These are phyloP conservation scores for Tetradesmus lagerheimii DNA, from an alignment of 139 green algal species.

Conservation along the genomic window DNA sequence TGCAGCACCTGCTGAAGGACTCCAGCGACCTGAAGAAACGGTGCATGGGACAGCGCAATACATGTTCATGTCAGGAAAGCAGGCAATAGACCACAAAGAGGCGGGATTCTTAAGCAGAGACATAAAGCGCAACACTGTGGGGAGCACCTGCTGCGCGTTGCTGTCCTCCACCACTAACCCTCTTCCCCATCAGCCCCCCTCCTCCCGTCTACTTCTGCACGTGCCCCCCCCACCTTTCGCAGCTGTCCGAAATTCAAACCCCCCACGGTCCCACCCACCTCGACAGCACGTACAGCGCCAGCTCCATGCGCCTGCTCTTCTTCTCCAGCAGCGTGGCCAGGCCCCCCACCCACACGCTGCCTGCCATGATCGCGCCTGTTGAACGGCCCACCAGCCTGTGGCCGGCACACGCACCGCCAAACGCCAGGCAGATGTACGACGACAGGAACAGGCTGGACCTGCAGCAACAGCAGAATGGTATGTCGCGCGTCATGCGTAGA, in stretches of 20 bases:
- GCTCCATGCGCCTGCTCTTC: conserved; percentile 94
- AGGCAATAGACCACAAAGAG: too few relatives aligned
- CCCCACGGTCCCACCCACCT: neutral
- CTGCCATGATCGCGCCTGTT: conserved; percentile 65
- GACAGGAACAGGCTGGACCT: conserved; percentile 90
- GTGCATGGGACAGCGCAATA: too few relatives aligned
- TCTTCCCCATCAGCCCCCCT: too few relatives aligned
- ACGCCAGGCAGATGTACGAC: conserved; percentile 85
- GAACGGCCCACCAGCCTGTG: conserved; percentile 53
- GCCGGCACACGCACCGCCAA: conserved; percentile 72
- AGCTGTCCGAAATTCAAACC: too few relatives aligned
- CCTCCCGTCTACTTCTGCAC: too few relatives aligned
- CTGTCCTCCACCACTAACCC: too few relatives aligned
- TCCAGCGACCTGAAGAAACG: conserved; percentile 66
- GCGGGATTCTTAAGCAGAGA: too few relatives aligned
- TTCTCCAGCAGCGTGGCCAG: conserved; percentile 92
- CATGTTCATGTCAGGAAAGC: neutral
- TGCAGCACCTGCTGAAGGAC: conserved; percentile 74
- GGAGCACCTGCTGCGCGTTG: too few relatives aligned
- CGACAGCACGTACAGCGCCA: conserved; percentile 88
- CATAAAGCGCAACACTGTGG: too few relatives aligned
- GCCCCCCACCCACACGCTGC: conserved; percentile 65
- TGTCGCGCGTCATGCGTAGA: too few relatives aligned
- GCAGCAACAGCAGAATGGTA: neutral
- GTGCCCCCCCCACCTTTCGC: too few relatives aligned